phyloP scores from a whole-genome alignment of 371 early-diverging fungal genomes.

The Circinella minor region DNA sequence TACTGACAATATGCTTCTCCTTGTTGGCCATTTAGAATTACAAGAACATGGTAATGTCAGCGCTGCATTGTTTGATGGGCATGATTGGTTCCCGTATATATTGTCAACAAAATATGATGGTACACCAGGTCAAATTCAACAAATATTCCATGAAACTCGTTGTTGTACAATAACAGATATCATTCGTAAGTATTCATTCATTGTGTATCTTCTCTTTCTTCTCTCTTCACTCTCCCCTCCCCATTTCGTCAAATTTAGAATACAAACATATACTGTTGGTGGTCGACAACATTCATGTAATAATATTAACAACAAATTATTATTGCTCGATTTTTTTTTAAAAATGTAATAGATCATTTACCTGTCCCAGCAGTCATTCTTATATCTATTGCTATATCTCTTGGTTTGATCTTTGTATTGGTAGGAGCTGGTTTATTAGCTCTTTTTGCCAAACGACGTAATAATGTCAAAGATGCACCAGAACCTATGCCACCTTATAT shows the following conservation, averaged over 20 bases:
- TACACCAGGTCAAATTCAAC: slow-evolving; percentile 27
- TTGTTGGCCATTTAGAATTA: slow-evolving; percentile 56
- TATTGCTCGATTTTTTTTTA: no score
- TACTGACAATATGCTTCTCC: slow-evolving; percentile 46
- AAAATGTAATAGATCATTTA: slow-evolving; percentile 32
- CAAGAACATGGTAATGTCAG: slow-evolving; percentile 50
- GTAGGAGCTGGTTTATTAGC: slow-evolving; percentile 49
- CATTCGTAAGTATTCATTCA: slow-evolving; percentile 27
- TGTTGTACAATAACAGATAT: slow-evolving; percentile 30
- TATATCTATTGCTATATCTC: slow-evolving; percentile 74
- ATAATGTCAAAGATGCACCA: slow-evolving; percentile 26
- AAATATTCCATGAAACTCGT: slow-evolving; percentile 30
- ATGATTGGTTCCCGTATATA: slow-evolving; percentile 67
- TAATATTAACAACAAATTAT: no score
- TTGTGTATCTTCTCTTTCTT: no score
- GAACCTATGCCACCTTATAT: slow-evolving; percentile 41
- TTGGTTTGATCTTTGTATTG: slow-evolving; percentile 68
- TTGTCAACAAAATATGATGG: slow-evolving; percentile 45
- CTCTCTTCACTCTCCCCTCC: no score
- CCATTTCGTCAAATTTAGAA: no score
- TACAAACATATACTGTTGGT: no score
- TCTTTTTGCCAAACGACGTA: slow-evolving; percentile 31
- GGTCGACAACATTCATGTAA: no score
- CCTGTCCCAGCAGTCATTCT: slow-evolving; percentile 72
- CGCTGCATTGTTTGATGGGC: slow-evolving; percentile 68